These are phyloP conservation scores for Pholiota adiposa DNA, from an alignment of 1,284 basidiomycete species.

Conservation along the genomic window DNA sequence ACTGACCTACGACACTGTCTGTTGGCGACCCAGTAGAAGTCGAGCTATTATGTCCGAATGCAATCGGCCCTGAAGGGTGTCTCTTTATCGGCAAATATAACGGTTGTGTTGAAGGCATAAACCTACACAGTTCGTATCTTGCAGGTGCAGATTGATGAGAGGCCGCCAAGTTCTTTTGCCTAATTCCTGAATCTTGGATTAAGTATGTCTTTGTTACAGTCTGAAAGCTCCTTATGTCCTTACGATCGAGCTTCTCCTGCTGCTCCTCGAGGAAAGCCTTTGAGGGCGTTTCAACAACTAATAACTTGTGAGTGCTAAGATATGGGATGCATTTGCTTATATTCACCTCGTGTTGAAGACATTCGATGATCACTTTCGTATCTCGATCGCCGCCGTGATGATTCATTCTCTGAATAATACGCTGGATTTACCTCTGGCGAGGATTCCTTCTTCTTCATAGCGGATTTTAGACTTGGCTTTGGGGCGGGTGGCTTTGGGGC, in stretches of 20 bases:
- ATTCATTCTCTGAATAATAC: slow-evolving; percentile 26
- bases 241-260: slow-evolving; percentile 21
- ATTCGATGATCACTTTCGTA: neutral
- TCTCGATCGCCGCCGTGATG: slow-evolving; percentile 11
- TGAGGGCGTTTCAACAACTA: slow-evolving; percentile 20
- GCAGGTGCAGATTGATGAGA: slow-evolving; percentile 9
- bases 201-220: neutral
- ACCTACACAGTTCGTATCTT: slow-evolving; percentile 18
- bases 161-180: slow-evolving; percentile 14
- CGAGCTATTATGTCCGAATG: slow-evolving; percentile 18
- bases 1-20: slow-evolving; percentile 18
- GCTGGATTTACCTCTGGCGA: slow-evolving; percentile 6
- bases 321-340: neutral
- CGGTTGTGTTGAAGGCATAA: neutral
- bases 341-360: slow-evolving; percentile 9
- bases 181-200: neutral
- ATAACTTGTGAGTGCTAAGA: neutral
- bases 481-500: neutral
- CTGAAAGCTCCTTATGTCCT: neutral
- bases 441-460: slow-evolving; percentile 16
- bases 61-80: slow-evolving; percentile 10
- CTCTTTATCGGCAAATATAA: neutral
- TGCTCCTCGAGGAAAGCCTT: slow-evolving; percentile 28
- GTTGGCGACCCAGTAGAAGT: slow-evolving; percentile 21
- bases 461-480: slow-evolving; percentile 17